Evolutionary conservation across 225 moss, liverwort and hornwort species (phyloP).

Genomic region (Physcomitrium patens): DNA sequence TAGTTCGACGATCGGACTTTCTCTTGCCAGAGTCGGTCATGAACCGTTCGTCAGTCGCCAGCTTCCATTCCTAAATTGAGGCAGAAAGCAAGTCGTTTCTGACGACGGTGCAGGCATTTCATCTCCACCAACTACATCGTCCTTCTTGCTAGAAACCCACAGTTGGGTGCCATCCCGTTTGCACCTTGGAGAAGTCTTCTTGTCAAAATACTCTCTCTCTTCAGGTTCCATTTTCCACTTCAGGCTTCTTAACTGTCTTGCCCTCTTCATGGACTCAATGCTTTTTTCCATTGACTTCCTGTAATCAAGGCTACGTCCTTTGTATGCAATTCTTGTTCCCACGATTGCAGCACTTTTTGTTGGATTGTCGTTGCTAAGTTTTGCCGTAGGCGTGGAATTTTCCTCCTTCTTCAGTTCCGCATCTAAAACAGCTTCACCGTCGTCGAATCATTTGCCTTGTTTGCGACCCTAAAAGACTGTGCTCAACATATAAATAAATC

Average conservation of each 20-base stretch:
- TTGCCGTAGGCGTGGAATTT: conserved; percentile 38
- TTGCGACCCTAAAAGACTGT: conserved; percentile 62
- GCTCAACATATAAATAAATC: not conserved
- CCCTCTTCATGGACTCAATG: conserved; percentile 49
- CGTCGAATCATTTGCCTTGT: conserved; percentile 55
- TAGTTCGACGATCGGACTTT: conserved; percentile 44
- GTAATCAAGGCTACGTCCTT: conserved; percentile 32
- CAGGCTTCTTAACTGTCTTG: conserved; percentile 28
- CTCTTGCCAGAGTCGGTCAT: conserved; percentile 42
- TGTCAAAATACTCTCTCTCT: conserved; percentile 33
- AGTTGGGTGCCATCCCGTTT: conserved; percentile 51
- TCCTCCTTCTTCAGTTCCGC: conserved; percentile 52
- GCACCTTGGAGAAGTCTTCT: conserved; percentile 25
- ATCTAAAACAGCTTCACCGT: conserved; percentile 53
- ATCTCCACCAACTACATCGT: conserved; percentile 13
- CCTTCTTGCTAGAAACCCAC: not conserved
- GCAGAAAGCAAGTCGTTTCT: conserved; percentile 36
- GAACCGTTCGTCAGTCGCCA: conserved; percentile 23
- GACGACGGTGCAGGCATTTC: conserved; percentile 25
- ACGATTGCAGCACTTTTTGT: conserved; percentile 23
- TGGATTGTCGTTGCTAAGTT: conserved; percentile 32
- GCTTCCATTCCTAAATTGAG: conserved; percentile 42
- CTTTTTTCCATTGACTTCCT: conserved; percentile 62
- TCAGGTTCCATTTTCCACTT: conserved; percentile 34
- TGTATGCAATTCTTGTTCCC: conserved; percentile 24